These are phyloP conservation scores for Colletotrichum coccodes DNA, from an alignment of 2,329 filamentous ascomycete genomes.

Conservation along the genomic window DNA sequence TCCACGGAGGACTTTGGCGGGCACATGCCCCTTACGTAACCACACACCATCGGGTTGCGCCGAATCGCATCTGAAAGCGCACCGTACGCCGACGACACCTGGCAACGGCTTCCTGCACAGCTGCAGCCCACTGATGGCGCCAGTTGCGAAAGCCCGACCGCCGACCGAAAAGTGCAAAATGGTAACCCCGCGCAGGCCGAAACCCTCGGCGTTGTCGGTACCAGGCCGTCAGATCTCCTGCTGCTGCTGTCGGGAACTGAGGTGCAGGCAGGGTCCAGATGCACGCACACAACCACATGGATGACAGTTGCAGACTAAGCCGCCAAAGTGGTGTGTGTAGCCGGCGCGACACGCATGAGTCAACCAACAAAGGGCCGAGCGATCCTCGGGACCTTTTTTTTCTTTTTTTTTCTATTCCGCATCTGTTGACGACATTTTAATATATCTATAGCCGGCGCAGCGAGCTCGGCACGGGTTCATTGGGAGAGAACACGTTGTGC, in stretches of 20 bases:
- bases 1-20: too few species aligned
- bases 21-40: conserved; percentile 1
- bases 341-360: conserved; percentile 18
- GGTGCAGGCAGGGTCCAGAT: neutral
- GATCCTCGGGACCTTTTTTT: neutral
- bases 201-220: conserved; percentile 23
- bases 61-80: neutral
- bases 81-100: neutral
- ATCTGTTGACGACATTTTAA: neutral
- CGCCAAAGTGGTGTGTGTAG: neutral
- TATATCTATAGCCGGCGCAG: neutral
- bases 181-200: conserved; percentile 11
- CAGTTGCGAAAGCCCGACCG: conserved; percentile 14
- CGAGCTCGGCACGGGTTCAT: neutral
- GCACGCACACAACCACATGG: neutral
- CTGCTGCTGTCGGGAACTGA: too few species aligned
- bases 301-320: conserved; percentile 7
- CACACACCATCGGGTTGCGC: neutral
- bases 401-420: neutral
- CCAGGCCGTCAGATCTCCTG: neutral
- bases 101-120: neutral
- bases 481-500: neutral
- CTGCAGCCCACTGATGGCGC: neutral
- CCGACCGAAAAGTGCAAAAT: conserved; percentile 8
- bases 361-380: conserved; percentile 14